These are phyloP conservation scores for Artemisia tridentata DNA, from an alignment of 129 eudicot genomes.

Conservation along the genomic window DNA sequence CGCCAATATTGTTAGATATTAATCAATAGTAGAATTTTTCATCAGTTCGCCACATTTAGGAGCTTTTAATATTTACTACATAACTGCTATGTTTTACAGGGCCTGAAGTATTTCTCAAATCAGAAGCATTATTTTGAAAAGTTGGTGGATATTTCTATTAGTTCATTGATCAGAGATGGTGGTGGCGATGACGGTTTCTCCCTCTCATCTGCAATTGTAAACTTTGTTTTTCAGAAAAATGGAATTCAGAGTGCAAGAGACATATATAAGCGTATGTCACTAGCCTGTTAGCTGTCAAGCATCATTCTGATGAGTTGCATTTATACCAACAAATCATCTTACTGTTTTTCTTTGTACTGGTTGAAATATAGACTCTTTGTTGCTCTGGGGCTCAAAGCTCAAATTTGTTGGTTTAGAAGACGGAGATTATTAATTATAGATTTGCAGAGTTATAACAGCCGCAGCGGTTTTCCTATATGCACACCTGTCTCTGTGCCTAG, in stretches of 20 bases:
- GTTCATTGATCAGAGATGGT: slow-evolving; percentile 63
- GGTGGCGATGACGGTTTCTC: slow-evolving; percentile 80
- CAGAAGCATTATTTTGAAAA: slow-evolving; percentile 58
- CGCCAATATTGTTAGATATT: neutral
- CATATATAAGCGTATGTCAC: slow-evolving; percentile 73
- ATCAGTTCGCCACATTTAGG: neutral
- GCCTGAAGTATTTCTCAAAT: slow-evolving; percentile 56
- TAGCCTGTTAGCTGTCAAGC: no score
- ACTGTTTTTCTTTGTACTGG: neutral
- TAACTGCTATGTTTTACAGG: slow-evolving; percentile 45
- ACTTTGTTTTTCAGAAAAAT: slow-evolving; percentile 45
- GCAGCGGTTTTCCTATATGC: no score
- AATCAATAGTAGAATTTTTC: neutral
- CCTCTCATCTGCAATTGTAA: slow-evolving; percentile 65
- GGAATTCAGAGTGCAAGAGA: slow-evolving; percentile 85
- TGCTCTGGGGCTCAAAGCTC: neutral
- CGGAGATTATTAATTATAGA: no score
- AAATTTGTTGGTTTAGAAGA: neutral
- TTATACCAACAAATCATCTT: neutral
- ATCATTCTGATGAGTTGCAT: no score
- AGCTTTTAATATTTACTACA: neutral
- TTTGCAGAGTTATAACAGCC: no score
- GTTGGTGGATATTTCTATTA: slow-evolving; percentile 59
- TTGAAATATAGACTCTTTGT: neutral
- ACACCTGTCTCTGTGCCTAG: no score